Percentiles rank a stretch among this genome's conserved stretches.
phyloP scores from a whole-genome alignment of 1,139 yeast species.

The Protomyces lactucae-debilis region DNA sequence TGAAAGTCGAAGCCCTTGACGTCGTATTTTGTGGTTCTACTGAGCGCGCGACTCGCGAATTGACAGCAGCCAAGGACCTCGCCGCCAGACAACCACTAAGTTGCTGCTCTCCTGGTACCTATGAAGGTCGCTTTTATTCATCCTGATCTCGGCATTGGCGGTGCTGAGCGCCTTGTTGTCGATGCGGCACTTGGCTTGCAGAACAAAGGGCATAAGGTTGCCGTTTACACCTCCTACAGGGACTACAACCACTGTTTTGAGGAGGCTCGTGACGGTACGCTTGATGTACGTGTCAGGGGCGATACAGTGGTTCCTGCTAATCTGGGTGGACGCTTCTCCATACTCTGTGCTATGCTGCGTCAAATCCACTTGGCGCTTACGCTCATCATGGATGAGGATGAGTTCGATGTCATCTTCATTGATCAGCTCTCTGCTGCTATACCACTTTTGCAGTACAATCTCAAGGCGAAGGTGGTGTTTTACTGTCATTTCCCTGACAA shows the following conservation, averaged over 20 bases:
- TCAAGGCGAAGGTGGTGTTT: constrained; percentile 55
- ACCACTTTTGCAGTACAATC: constrained; percentile 56
- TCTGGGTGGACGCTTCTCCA: constrained; percentile 61
- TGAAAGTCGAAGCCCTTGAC: too few species aligned
- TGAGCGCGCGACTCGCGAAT: too few species aligned
- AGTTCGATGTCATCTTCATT: constrained; percentile 68
- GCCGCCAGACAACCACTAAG: too few species aligned
- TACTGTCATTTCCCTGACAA: constrained; percentile 98
- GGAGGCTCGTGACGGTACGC: constrained; percentile 56
- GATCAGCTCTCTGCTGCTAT: constrained; percentile 86
- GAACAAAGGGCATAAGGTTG: constrained; percentile 58
- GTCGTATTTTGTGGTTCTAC: too few species aligned
- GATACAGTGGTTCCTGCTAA: constrained; percentile 66
- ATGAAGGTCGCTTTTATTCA: constrained; percentile 79
- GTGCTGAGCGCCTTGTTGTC: constrained; percentile 92
- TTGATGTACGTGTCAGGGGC: constrained; percentile 70
- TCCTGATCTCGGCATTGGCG: constrained; percentile 95
- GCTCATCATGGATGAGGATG: constrained; percentile 45
- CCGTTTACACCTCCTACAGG: constrained; percentile 82
- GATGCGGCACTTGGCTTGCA: constrained; percentile 92
- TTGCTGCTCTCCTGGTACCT: neutral
- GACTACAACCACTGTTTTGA: constrained; percentile 84
- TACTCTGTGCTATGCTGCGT: constrained; percentile 75
- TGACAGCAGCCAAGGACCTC: too few species aligned
- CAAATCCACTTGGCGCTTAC: constrained; percentile 62